Conservation (phyloP, 2,329 filamentous ascomycete genomes). For the Atkinsonella hypoxylon region DNA sequence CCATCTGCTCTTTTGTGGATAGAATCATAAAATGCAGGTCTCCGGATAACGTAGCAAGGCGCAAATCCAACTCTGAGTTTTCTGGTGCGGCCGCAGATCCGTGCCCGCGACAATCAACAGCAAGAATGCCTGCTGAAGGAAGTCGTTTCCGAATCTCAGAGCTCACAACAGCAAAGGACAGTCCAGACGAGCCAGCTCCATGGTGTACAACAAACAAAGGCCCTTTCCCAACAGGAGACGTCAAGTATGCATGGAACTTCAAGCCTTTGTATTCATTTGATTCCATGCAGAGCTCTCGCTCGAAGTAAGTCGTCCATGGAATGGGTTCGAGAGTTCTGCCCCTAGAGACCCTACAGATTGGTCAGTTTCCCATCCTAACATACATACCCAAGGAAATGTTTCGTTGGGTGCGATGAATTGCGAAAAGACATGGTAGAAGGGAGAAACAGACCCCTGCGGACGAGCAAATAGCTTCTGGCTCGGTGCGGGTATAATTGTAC, state of each 20-base stretch:
- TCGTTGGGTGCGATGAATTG: not conserved
- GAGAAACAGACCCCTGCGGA: conserved; percentile 44
- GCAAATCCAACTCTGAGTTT: conserved; percentile 45
- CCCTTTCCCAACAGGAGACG: conserved; percentile 60
- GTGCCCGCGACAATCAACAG: conserved; percentile 77
- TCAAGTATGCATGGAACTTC: conserved; percentile 78
- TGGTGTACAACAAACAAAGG: conserved; percentile 91
- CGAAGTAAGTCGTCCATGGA: conserved; percentile 84
- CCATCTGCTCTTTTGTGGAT: conserved; percentile 54
- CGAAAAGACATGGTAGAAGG: not conserved
- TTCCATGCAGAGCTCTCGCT: conserved; percentile 69
- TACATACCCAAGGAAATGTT: conserved; percentile 10
- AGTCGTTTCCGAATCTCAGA: conserved; percentile 65
- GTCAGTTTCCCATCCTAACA: conserved; percentile 7
- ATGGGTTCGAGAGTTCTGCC: conserved; percentile 51
- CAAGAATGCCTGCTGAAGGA: conserved; percentile 71
- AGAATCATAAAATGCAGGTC: conserved; percentile 63
- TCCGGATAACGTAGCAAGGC: conserved; percentile 56
- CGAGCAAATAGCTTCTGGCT: conserved; percentile 63
- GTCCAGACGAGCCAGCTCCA: conserved; percentile 82
- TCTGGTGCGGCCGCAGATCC: conserved; percentile 51
- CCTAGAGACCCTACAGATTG: conserved; percentile 29
- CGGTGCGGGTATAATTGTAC: conserved; percentile 75
- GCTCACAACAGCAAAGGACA: conserved; percentile 79
- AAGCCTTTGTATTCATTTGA: conserved; percentile 33